A percentile compares a stretch with the other conserved stretches of the same genome.
Conservation (phyloP, 2,329 filamentous ascomycete species). For the Ophiostoma himal-ulmi region DNA sequence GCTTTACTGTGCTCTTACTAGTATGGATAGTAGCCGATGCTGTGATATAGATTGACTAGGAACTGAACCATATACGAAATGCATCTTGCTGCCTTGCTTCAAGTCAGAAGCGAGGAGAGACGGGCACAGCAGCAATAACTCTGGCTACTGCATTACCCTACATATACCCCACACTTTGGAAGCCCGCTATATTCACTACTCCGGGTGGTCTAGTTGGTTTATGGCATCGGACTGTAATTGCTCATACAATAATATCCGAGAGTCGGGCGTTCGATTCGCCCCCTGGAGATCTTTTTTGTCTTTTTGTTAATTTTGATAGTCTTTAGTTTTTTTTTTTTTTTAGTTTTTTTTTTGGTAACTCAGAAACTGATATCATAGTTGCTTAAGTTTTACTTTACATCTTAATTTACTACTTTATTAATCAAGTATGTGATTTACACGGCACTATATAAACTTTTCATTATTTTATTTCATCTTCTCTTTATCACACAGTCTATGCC, state of each 20-base stretch:
- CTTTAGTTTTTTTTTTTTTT: neutral
- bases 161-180: neutral
- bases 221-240: slow-evolving; percentile 26
- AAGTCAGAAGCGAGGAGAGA: no score
- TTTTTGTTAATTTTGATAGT: neutral
- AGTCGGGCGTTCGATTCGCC: slow-evolving; percentile 26
- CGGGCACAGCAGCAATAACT: no score
- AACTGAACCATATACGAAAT: no score
- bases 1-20: no score
- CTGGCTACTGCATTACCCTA: neutral
- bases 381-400: neutral
- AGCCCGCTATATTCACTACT: slow-evolving; percentile 10
- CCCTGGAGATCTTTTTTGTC: slow-evolving; percentile 22
- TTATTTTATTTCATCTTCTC: slow-evolving; percentile 11
- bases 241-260: slow-evolving; percentile 22
- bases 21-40: no score
- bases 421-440: no score
- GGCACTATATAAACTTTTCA: neutral
- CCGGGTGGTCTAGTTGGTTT: slow-evolving; percentile 26
- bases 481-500: slow-evolving; percentile 5
- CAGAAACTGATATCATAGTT: neutral
- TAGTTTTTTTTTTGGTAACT: neutral
- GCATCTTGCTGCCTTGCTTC: neutral
- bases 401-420: neutral
- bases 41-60: no score